phyloP scores from a whole-genome alignment of 805 yeast species.

The Pichia phayaonensis region DNA sequence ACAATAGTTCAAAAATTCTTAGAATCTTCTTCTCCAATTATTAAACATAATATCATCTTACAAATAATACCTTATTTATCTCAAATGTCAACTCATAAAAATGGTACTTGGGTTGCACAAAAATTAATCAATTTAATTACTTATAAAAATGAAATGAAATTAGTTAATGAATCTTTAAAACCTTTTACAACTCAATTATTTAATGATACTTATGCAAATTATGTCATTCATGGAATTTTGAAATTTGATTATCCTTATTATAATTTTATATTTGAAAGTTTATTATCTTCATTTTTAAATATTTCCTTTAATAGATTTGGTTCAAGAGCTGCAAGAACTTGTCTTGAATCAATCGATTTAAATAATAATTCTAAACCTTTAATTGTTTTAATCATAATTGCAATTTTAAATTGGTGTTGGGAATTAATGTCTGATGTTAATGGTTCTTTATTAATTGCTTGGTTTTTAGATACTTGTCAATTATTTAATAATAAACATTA shows the following conservation, averaged over 20 bases:
- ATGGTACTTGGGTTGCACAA: constrained; percentile 99
- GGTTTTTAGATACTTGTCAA: constrained; percentile 86
- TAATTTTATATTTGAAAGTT: constrained; percentile 80
- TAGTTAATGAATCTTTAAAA: constrained; percentile 62
- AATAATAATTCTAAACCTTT: constrained; percentile 48
- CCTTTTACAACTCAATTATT: constrained; percentile 81
- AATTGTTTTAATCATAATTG: constrained; percentile 62
- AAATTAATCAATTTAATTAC: constrained; percentile 74
- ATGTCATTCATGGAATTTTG: constrained; percentile 89
- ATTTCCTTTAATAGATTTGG: constrained; percentile 89
- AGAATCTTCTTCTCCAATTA: constrained; percentile 56
- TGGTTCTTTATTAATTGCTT: constrained; percentile 83
- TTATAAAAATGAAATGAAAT: constrained; percentile 48
- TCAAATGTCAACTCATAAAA: constrained; percentile 90
- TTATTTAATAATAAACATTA: constrained; percentile 50
- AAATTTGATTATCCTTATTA: constrained; percentile 81
- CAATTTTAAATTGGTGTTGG: constrained; percentile 71
- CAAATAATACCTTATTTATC: constrained; percentile 73
- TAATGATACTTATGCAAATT: constrained; percentile 94
- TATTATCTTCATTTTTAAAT: constrained; percentile 67
- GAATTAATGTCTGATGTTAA: constrained; percentile 76
- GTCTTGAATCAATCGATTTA: constrained; percentile 46
- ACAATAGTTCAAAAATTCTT: constrained; percentile 91
- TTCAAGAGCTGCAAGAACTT: constrained; percentile 89
- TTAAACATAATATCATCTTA: constrained; percentile 76